These are phyloP conservation scores for Aspergillus carlsbadensis DNA, from an alignment of 495 filamentous ascomycete genomes.

Conservation along the genomic window DNA sequence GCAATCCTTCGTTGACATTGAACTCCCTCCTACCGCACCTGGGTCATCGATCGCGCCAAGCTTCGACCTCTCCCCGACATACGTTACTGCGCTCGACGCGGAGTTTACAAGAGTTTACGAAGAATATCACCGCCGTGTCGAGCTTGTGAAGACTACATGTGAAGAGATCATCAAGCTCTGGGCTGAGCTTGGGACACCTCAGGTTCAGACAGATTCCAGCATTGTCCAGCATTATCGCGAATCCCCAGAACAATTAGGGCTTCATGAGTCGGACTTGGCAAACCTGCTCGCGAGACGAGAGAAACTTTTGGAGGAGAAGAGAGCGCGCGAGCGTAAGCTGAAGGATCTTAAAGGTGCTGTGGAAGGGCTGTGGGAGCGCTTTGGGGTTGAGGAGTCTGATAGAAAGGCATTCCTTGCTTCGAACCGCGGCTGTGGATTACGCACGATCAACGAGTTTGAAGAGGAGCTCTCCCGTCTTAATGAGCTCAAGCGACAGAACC, in stretches of 20 bases:
- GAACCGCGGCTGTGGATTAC: slow-evolving; percentile 76
- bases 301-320: slow-evolving; percentile 91
- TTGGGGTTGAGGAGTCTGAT: slow-evolving; percentile 77
- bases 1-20: slow-evolving; percentile 73
- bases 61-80: slow-evolving; percentile 87
- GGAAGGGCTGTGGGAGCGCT: slow-evolving; percentile 83
- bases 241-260: slow-evolving; percentile 85
- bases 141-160: slow-evolving; percentile 67
- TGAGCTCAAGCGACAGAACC: slow-evolving; percentile 89
- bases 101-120: slow-evolving; percentile 94
- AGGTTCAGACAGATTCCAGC: slow-evolving; percentile 81
- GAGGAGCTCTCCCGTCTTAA: slow-evolving; percentile 83
- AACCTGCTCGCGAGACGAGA: slow-evolving; percentile 72
- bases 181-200: slow-evolving; percentile 90
- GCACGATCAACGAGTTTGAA: slow-evolving; percentile 91
- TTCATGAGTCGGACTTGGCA: slow-evolving; percentile 81
- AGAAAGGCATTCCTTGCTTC: slow-evolving; percentile 74
- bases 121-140: slow-evolving; percentile 81
- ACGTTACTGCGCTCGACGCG: slow-evolving; percentile 79
- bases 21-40: slow-evolving; percentile 74
- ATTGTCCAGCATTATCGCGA: slow-evolving; percentile 89
- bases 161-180: slow-evolving; percentile 92
- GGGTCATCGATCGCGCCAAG: slow-evolving; percentile 72
- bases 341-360: slow-evolving; percentile 73
- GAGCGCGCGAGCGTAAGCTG: slow-evolving; percentile 75